Conservation (phyloP, 179 eudicot genomes). For the Patellifolia procumbens region DNA sequence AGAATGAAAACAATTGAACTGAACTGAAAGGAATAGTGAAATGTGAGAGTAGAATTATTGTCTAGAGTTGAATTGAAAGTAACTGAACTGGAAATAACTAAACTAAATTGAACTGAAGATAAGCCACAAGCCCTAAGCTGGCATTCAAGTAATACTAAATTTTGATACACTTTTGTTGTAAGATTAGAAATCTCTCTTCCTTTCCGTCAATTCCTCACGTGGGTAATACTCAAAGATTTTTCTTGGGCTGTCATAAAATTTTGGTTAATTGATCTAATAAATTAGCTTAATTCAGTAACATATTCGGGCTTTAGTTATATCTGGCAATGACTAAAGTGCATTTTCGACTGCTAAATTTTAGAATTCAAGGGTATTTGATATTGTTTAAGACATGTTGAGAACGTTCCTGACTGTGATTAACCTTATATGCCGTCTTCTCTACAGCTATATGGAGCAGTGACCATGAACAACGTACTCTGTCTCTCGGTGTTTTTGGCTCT, state of each 20-base stretch:
- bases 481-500: slow-evolving; percentile 82
- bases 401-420: not conserved
- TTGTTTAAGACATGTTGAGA: not conserved
- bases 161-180: too few relatives aligned
- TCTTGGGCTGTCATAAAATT: not conserved
- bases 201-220: not conserved
- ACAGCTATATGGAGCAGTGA: slow-evolving; percentile 88
- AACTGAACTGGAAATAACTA: too few relatives aligned
- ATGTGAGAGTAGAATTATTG: too few relatives aligned
- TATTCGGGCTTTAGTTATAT: not conserved
- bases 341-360: not conserved
- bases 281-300: not conserved
- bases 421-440: slow-evolving; percentile 13
- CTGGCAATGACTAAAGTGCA: not conserved
- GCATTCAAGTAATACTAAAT: too few relatives aligned
- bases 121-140: too few relatives aligned
- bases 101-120: too few relatives aligned
- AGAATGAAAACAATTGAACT: too few relatives aligned
- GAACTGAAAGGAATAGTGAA: too few relatives aligned
- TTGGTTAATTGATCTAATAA: not conserved
- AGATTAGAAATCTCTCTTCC: too few relatives aligned
- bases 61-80: too few relatives aligned
- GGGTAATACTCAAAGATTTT: not conserved
- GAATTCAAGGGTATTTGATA: not conserved
- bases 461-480: slow-evolving; percentile 89